A percentile compares a stretch with the other conserved stretches of the same genome.
Evolutionary conservation across 768 basidiomycete genomes (phyloP).

Genomic region (Crassisporium funariophilum): DNA sequence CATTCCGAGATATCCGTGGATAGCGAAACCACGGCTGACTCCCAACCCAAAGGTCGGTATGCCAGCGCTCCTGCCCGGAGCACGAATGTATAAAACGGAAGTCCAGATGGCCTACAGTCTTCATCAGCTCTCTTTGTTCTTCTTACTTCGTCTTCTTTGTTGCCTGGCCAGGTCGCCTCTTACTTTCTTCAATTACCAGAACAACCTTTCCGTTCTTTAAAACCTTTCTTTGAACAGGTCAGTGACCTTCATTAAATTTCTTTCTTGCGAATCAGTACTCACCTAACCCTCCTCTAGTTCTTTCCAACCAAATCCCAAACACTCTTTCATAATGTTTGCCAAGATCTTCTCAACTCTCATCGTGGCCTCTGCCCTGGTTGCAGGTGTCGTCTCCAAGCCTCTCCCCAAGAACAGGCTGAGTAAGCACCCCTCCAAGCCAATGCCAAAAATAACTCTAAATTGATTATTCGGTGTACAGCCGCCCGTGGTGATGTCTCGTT

Average conservation of each 20-base stretch:
- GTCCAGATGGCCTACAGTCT: neutral
- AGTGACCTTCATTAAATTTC: neutral
- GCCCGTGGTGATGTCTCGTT: conserved; percentile 20
- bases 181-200: conserved; percentile 4
- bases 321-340: conserved; percentile 21
- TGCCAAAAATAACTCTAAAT: no score
- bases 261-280: neutral
- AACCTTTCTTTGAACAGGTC: conserved; percentile 4
- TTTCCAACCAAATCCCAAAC: neutral
- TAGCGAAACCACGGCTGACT: no score
- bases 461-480: neutral
- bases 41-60: no score
- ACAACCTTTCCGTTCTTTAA: conserved; percentile 7
- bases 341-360: conserved; percentile 19
- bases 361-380: conserved; percentile 18
- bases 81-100: neutral
- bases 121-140: conserved; percentile 1
- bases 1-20: neutral
- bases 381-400: conserved; percentile 16
- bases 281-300: neutral
- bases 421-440: neutral
- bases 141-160: conserved; percentile 8
- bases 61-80: no score
- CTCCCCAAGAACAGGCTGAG: conserved; percentile 9
- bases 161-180: conserved; percentile 20